Base-by-base conservation (phyloP, 768 basidiomycete species). In the Pleurotus sapidus region DNA sequence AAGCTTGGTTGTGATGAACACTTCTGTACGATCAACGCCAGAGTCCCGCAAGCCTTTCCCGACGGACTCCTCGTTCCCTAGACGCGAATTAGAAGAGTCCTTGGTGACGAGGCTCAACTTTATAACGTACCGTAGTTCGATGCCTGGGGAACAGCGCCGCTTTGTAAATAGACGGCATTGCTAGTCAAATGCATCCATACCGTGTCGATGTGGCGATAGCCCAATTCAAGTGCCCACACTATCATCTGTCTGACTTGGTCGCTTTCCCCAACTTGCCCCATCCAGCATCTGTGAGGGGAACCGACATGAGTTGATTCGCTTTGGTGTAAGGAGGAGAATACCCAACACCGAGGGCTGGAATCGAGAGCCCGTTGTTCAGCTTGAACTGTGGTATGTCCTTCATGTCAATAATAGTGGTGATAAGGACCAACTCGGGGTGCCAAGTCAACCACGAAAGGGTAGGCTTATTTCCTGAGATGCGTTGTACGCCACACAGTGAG, bases 1-100 rank as follows among this genome's bases (percentile, higher is more conserved):
- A 20, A 78, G 67, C 56, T 79, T 79, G 11, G 78, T 77, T 1
- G 74, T 77, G 37, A 79, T 57, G 60, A 70, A 77, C 15, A 78
- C 48, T 40, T 77, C 69, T 20, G 67, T 62, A 18, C 80, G 72
- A 4, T 75, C 69, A 23, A 79, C 58, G 3, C 71, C 74, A 6
- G 74, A 76, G 38, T 71, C 71, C 38, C 66, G 67, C 53, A 82
- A 68, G 2, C 70, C 76, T 34, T 63, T 54, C 2, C 77, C 77
- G 2, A 78, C 76, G 23, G 68, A 68, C 30, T 62, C 62, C 57
- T 77, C 77, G 40, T 75, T 67, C 3, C 65, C 70, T 70, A 51
- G 38, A 12, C 30, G 30, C 30, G 30, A 23, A 8, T 42, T 2
- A 37, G n/a, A 25, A 60, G 54, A 46, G 23, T 49, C 23, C 38